Percentiles rank a stretch among this genome's conserved stretches.
Evolutionary conservation across 495 filamentous ascomycete genomes (phyloP).

Genomic region (Talaromyces liani): DNA sequence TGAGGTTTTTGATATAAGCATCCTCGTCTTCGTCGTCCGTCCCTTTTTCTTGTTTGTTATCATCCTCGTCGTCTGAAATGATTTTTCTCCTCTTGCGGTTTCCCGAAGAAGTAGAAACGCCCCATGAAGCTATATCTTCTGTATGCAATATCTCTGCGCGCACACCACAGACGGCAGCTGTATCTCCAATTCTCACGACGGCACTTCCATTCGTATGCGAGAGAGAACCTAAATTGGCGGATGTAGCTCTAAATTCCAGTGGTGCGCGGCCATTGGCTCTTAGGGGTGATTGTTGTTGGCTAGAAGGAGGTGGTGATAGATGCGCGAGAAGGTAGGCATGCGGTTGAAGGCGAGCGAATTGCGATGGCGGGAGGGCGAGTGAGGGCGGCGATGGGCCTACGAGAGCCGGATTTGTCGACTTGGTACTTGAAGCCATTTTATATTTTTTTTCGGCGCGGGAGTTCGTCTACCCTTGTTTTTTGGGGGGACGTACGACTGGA

Average conservation of each 20-base stretch:
- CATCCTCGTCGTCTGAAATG: conserved; percentile 13
- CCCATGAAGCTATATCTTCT: conserved; percentile 58
- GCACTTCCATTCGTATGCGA: conserved; percentile 84
- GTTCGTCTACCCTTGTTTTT: background rate
- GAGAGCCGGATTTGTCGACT: conserved; percentile 7
- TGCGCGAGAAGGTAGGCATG: conserved; percentile 83
- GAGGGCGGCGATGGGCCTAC: conserved; percentile 23
- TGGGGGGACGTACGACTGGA: background rate
- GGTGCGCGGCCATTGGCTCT: conserved; percentile 76
- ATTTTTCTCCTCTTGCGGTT: conserved; percentile 9
- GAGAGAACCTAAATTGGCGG: conserved; percentile 69
- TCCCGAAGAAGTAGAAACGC: conserved; percentile 28
- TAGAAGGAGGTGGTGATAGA: conserved; percentile 54
- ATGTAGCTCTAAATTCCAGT: conserved; percentile 57
- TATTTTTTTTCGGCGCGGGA: background rate
- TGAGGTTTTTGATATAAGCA: conserved; percentile 48
- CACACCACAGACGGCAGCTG: conserved; percentile 84
- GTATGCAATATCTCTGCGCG: conserved; percentile 77
- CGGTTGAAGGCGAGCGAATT: conserved; percentile 86
- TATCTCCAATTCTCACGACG: conserved; percentile 81
- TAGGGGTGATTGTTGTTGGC: conserved; percentile 39
- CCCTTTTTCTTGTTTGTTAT: conserved; percentile 11
- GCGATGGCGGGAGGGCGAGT: conserved; percentile 67
- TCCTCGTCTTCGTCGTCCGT: conserved; percentile 40
- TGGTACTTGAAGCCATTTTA: conserved; percentile 16